phyloP scores from a whole-genome alignment of 2,329 filamentous ascomycete genomes.

The Penicillium sclerotiorum region DNA sequence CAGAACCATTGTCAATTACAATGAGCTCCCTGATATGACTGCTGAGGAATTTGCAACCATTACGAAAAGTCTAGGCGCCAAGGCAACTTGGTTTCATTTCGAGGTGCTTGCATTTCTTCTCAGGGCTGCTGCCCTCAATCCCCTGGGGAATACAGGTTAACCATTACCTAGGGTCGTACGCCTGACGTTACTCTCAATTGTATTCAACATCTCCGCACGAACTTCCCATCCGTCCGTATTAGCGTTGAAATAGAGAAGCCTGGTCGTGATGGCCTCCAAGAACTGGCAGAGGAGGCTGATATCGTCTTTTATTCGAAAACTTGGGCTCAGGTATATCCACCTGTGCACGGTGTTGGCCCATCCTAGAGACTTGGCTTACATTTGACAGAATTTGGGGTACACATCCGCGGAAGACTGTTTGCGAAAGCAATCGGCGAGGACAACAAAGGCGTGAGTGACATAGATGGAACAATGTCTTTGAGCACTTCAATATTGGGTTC shows the following conservation, averaged over 20 bases:
- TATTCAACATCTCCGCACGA: constrained; percentile 58
- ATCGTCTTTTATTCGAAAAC: constrained; percentile 73
- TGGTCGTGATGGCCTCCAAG: constrained; percentile 59
- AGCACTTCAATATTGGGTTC: too few relatives aligned
- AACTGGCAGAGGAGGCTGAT: constrained; percentile 65
- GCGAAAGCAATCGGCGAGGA: constrained; percentile 43
- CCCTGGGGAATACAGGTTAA: too few relatives aligned
- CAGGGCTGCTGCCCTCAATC: too few relatives aligned
- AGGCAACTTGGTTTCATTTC: constrained; percentile 68
- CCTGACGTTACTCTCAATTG: constrained; percentile 63
- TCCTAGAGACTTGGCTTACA: constrained; percentile 16
- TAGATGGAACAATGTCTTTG: too few relatives aligned
- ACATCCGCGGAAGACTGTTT: constrained; percentile 56
- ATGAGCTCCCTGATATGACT: constrained; percentile 69
- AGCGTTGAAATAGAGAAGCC: constrained; percentile 77
- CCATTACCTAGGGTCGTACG: constrained; percentile 64
- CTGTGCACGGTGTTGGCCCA: background rate
- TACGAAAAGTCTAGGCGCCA: constrained; percentile 42
- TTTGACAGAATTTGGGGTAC: constrained; percentile 41
- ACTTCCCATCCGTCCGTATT: constrained; percentile 52
- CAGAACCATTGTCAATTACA: constrained; percentile 72
- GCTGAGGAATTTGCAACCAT: constrained; percentile 59
- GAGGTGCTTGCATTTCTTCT: too few relatives aligned
- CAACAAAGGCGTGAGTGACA: constrained; percentile 53
- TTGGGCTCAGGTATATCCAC: constrained; percentile 67